Conservation (phyloP, 2,329 filamentous ascomycete species). For the Fusarium udum region DNA sequence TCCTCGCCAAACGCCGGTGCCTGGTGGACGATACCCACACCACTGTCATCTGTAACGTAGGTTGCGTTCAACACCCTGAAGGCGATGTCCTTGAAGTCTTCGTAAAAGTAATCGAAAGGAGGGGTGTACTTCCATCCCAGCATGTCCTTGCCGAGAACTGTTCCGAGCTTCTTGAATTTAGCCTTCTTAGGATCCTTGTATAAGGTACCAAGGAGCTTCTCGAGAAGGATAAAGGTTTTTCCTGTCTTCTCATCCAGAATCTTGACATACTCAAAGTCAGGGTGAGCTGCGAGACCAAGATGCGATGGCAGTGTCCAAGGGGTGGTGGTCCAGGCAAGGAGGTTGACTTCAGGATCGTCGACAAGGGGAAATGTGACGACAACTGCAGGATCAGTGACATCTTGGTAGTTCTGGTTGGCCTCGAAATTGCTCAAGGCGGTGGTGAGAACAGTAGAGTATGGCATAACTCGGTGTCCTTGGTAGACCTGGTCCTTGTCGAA, state of each 20-base stretch:
- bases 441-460: constrained; percentile 89
- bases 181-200: constrained; percentile 98
- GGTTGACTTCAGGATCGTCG: constrained; percentile 76
- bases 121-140: constrained; percentile 89
- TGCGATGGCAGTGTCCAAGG: constrained; percentile 88
- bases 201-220: constrained; percentile 80
- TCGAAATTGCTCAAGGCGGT: constrained; percentile 95
- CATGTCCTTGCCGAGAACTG: constrained; percentile 85
- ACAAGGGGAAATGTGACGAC: constrained; percentile 88
- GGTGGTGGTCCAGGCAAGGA: constrained; percentile 91
- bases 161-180: constrained; percentile 84
- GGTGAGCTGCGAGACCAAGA: constrained; percentile 78
- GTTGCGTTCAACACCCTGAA: constrained; percentile 85
- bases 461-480: constrained; percentile 91
- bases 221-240: constrained; percentile 86
- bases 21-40: constrained; percentile 94
- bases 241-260: constrained; percentile 83
- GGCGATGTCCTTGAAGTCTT: constrained; percentile 84
- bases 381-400: constrained; percentile 88
- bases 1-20: constrained; percentile 94
- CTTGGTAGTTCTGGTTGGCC: constrained; percentile 93
- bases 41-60: constrained; percentile 89
- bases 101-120: constrained; percentile 88
- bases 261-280: constrained; percentile 88
- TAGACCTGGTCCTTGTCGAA: constrained; percentile 92